Base-by-base conservation (phyloP, 2,329 filamentous ascomycete species). In the Colletotrichum sojae region DNA sequence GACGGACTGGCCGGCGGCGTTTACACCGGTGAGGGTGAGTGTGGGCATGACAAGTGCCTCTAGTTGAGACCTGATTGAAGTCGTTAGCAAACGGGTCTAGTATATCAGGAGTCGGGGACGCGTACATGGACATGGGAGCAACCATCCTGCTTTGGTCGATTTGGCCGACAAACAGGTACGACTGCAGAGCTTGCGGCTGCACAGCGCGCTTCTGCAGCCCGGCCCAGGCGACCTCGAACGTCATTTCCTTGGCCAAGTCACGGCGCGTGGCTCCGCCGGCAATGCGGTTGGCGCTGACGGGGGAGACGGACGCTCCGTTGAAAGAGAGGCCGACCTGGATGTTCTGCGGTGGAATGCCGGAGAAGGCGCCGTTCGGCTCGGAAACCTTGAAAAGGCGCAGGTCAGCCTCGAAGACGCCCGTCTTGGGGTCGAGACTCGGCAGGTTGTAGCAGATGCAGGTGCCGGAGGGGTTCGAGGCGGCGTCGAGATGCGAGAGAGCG, bases 391-490 rank as follows among this genome's bases (percentile, higher is more conserved):
- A 96, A 69, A 96, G 83, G 62, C 93, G 86, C 58, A 96, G 79
- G 77, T 96, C 93, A 36, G 93, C 92, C 79, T 92, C 88, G 77
- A 96, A 96, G 16, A 89, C 83, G 36, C 93, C 93, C 0, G 88
- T 90, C 5, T 79, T 79, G 73, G 88, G 89, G 80, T 95, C 87
- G 66, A 94, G 85, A 46, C 88, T 89, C 0, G 91, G 90, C 25
- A 97, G 80, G 77, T 96, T 97, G 83, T 95, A 96, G 86, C 94
- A 97, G 55, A 93, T 88, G 67, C 91, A 91, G 55, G 94, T 88
- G 58, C 94, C 94, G 10, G 92, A 91, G 5, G 92, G 92, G 73
- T 95, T 95, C 25, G 88, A 86, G 49, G 90, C 88, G 69, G 85
- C 82, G 15, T 83, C 82, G 56, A 94, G 83, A 27, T 80, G 77